Evolutionary conservation across 1,139 yeast genomes (phyloP), one percentile per base, ranked within the genome.

Genomic region (Suzukiozyma palmioleophila): DNA sequence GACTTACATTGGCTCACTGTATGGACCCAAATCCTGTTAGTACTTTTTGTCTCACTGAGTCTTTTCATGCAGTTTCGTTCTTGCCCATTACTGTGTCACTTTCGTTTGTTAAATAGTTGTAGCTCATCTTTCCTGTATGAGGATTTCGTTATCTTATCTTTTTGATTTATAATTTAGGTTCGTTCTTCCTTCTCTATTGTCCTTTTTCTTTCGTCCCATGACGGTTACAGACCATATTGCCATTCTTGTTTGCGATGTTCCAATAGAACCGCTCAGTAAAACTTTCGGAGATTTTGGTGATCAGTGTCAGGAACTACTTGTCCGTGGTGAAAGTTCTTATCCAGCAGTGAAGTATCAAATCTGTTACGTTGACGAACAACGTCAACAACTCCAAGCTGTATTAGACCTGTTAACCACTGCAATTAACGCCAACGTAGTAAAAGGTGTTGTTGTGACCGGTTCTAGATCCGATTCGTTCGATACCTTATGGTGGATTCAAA

Each of bases 381-480:
- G 43, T 10, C 47, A 38, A 24, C 33, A 39, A 24, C 38, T 52
- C 44, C 37, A 48, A 18, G 33, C 25, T 3, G 49, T 50, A 1
- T 62, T 62, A 33, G 37, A 39, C 8, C 38, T 39, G 10, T 45
- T 67, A 13, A 39, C 47, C 4, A 39, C 33, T 7, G 60, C 57
- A 1, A 53, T 79, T 2, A 51, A 44, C 7, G 42, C 48, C 5
- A 66, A 73, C 8, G 62, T 62, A 35, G 73, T 69, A 26, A 51
- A 46, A 21, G 75, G 79, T 0, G 57, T 81, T 26, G 62, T 83
- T 39, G 54, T 85, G 35, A 81, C 89, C 0, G 95, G 95, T 0
- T 81, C 90, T 3, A 64, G 76, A 43, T 54, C 70, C 36, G 86
- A 81, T 48, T 68, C 86, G 1, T 83, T 75, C 55, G 77, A 61